These are phyloP conservation scores for Jaapia argillacea DNA, from an alignment of 768 basidiomycete species.

Conservation along the genomic window DNA sequence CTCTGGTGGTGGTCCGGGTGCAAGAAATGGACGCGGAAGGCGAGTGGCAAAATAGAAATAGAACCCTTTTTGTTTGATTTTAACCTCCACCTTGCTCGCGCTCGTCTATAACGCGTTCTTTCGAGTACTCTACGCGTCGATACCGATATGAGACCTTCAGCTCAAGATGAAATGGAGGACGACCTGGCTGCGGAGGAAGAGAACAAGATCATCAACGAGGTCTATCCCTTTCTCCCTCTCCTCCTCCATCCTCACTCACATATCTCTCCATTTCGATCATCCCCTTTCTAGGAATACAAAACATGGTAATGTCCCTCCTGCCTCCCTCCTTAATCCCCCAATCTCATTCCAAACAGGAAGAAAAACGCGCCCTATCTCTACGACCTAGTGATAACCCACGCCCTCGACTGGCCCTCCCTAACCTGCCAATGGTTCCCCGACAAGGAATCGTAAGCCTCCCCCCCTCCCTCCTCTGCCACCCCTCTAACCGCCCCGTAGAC, in stretches of 20 bases:
- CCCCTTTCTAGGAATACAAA: constrained; percentile 92
- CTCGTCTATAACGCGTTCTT: too few species aligned
- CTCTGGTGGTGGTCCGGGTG: too few species aligned
- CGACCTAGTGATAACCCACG: constrained; percentile 95
- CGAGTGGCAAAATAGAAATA: too few species aligned
- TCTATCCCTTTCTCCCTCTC: constrained; percentile 19
- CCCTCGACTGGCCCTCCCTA: constrained; percentile 94
- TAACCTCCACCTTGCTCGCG: too few species aligned
- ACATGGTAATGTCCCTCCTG: constrained; percentile 65
- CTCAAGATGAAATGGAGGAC: constrained; percentile 63
- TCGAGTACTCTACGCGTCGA: too few species aligned
- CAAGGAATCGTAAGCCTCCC: constrained; percentile 70
- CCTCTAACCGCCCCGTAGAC: constrained; percentile 32
- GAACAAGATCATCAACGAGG: constrained; percentile 84
- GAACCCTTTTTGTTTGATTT: too few species aligned
- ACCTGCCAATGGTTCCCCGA: constrained; percentile 99
- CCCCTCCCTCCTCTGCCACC: not conserved
- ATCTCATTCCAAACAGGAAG: constrained; percentile 47
- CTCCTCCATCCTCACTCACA: not conserved
- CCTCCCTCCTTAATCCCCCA: not conserved
- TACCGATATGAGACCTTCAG: constrained; percentile 45
- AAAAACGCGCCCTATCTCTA: constrained; percentile 98
- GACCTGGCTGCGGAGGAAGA: constrained; percentile 78
- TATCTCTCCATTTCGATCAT: constrained; percentile 1
- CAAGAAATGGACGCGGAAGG: too few species aligned